These are phyloP conservation scores for Rhizophora mangle DNA, from an alignment of 345 rosid genomes.

Conservation along the genomic window DNA sequence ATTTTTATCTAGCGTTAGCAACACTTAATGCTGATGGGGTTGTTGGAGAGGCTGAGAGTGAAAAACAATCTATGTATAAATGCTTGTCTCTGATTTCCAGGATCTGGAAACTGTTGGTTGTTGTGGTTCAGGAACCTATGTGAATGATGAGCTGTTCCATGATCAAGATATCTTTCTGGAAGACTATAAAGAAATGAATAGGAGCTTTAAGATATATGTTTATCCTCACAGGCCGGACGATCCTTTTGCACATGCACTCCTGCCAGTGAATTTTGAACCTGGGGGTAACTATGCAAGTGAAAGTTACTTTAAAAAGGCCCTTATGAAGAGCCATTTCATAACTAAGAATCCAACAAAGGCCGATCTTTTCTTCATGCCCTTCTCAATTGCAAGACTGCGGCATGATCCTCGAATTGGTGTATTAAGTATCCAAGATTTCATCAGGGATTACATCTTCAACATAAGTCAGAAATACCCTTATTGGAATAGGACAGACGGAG, in stretches of 20 bases:
- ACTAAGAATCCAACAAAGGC: constrained; percentile 44
- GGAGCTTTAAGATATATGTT: constrained; percentile 53
- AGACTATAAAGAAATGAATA: constrained; percentile 52
- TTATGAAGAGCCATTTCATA: constrained; percentile 48
- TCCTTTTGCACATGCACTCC: constrained; percentile 44
- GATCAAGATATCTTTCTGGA: constrained; percentile 45
- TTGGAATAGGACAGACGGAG: constrained; percentile 60
- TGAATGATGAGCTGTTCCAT: constrained; percentile 41
- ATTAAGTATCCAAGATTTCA: constrained; percentile 38
- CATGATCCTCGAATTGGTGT: constrained; percentile 44
- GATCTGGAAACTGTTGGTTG: constrained; percentile 32
- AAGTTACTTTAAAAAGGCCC: constrained; percentile 53
- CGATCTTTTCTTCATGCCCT: constrained; percentile 56
- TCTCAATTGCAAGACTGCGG: constrained; percentile 54
- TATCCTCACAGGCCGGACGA: constrained; percentile 48
- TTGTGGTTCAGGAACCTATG: constrained; percentile 41
- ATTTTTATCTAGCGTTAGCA: too few relatives aligned
- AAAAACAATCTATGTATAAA: neutral
- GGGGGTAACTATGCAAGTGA: constrained; percentile 58
- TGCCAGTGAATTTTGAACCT: constrained; percentile 46
- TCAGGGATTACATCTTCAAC: constrained; percentile 39
- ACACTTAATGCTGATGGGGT: neutral
- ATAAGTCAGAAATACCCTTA: constrained; percentile 49
- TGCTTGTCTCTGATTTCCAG: constrained; percentile 8
- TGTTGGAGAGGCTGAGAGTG: neutral